Percentiles rank a stretch among this genome's conserved stretches.
These are phyloP conservation scores for Suillus sp. DNA, from an alignment of 768 basidiomycete genomes.

Conservation along the genomic window DNA sequence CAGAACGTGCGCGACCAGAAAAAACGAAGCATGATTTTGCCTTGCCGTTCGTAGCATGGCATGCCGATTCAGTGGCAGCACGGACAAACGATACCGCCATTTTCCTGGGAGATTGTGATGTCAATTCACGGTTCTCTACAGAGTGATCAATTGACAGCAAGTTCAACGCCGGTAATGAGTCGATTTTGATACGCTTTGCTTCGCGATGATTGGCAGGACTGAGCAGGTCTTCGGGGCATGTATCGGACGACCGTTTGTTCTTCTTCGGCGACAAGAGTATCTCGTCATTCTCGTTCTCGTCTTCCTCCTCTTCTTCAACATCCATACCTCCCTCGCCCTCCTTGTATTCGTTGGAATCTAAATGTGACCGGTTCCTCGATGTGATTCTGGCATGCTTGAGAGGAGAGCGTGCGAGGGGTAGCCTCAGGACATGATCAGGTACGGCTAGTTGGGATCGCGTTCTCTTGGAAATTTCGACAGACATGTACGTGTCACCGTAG, in stretches of 20 bases:
- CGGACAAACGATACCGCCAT: slow-evolving; percentile 16
- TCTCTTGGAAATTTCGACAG: slow-evolving; percentile 20
- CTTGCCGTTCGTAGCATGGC: slow-evolving; percentile 12
- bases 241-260: slow-evolving; percentile 36
- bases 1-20: slow-evolving; percentile 30
- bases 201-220: slow-evolving; percentile 21
- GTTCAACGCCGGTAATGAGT: slow-evolving; percentile 22
- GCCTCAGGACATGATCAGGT: slow-evolving; percentile 46
- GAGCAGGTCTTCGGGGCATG: slow-evolving; percentile 16
- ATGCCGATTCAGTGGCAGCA: slow-evolving; percentile 22
- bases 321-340: slow-evolving; percentile 7
- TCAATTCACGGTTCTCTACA: slow-evolving; percentile 9
- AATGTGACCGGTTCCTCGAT: not conserved
- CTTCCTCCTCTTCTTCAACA: slow-evolving; percentile 30
- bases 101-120: slow-evolving; percentile 10
- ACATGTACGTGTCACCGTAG: not conserved
- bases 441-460: slow-evolving; percentile 57
- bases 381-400: slow-evolving; percentile 53
- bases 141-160: slow-evolving; percentile 13
- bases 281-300: slow-evolving; percentile 43
- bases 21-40: slow-evolving; percentile 15
- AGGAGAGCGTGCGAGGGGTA: slow-evolving; percentile 49
- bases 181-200: slow-evolving; percentile 29
- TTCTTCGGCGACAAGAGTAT: slow-evolving; percentile 36
- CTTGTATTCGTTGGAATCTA: slow-evolving; percentile 3